Percentiles rank a stretch among this genome's conserved stretches.
Evolutionary conservation across 805 yeast genomes (phyloP).

Genomic region (Yarrowia alimentaria): DNA sequence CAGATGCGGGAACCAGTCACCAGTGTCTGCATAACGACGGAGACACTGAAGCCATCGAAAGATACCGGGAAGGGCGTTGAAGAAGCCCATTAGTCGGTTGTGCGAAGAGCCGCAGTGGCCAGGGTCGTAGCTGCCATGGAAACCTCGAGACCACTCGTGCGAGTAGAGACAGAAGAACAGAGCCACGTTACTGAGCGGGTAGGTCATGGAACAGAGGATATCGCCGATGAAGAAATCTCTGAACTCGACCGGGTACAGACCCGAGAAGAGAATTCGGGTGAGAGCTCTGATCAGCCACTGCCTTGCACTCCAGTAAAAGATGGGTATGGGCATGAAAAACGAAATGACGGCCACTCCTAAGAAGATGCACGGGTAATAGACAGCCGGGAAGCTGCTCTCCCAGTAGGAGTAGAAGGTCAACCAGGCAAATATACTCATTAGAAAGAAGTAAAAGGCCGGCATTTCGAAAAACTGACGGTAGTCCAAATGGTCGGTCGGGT

Average conservation of each 20-base stretch:
- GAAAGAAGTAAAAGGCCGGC: conserved; percentile 58
- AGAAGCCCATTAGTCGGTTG: conserved; percentile 78
- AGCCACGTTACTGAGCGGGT: conserved; percentile 79
- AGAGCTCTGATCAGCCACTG: conserved; percentile 72
- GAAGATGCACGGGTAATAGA: conserved; percentile 79
- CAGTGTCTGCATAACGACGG: conserved; percentile 88
- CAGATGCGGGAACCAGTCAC: conserved; percentile 94
- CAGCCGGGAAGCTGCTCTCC: conserved; percentile 58
- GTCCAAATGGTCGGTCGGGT: conserved; percentile 62
- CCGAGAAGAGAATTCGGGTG: conserved; percentile 74
- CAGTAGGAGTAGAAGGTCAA: conserved; percentile 71
- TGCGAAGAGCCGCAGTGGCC: conserved; percentile 41
- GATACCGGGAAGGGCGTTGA: conserved; percentile 78
- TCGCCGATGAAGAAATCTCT: conserved; percentile 93
- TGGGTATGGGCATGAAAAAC: conserved; percentile 60
- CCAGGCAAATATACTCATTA: conserved; percentile 65
- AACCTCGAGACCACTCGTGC: conserved; percentile 57
- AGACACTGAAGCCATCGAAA: conserved; percentile 91
- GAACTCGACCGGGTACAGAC: conserved; percentile 92
- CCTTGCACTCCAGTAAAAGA: conserved; percentile 60
- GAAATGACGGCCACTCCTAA: conserved; percentile 52
- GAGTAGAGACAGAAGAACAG: conserved; percentile 82
- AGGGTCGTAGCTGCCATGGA: conserved; percentile 33
- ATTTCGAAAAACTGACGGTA: conserved; percentile 63
- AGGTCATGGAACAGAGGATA: conserved; percentile 81